Evolutionary conservation across 2,329 filamentous ascomycete species (phyloP).

Genomic region (Microsporum audouinii): DNA sequence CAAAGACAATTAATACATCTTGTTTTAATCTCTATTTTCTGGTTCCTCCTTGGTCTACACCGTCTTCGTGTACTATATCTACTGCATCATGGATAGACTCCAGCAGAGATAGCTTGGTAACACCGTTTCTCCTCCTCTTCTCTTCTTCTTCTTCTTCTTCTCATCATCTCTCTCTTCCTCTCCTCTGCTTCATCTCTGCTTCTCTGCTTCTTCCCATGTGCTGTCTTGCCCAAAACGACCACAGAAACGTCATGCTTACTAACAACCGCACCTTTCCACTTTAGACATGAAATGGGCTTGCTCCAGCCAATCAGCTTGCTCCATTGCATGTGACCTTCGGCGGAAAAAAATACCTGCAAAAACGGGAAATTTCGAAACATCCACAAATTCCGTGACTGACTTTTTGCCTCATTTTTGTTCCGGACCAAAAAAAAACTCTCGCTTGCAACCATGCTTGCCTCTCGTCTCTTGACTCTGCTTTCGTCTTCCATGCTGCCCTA

Average conservation of each 20-base stretch:
- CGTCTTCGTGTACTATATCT: neutral
- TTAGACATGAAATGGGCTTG: neutral
- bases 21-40: neutral
- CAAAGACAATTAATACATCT: neutral
- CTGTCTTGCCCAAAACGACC: neutral
- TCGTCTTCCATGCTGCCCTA: constrained; percentile 4
- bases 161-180: neutral
- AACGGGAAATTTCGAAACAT: constrained; percentile 1
- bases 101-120: neutral
- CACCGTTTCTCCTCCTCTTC: neutral
- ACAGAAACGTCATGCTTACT: neutral
- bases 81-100: neutral
- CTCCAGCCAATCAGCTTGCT: neutral
- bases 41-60: neutral
- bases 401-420: constrained; percentile 2
- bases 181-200: neutral
- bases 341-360: neutral
- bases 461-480: constrained; percentile 5
- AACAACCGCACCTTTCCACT: neutral
- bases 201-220: neutral
- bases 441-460: constrained; percentile 3
- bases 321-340: neutral
- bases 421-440: neutral
- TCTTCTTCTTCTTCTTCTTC: neutral
- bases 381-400: constrained; percentile 5